Conservation (phyloP, 2,329 filamentous ascomycete genomes). For the Hortaea sp. region DNA sequence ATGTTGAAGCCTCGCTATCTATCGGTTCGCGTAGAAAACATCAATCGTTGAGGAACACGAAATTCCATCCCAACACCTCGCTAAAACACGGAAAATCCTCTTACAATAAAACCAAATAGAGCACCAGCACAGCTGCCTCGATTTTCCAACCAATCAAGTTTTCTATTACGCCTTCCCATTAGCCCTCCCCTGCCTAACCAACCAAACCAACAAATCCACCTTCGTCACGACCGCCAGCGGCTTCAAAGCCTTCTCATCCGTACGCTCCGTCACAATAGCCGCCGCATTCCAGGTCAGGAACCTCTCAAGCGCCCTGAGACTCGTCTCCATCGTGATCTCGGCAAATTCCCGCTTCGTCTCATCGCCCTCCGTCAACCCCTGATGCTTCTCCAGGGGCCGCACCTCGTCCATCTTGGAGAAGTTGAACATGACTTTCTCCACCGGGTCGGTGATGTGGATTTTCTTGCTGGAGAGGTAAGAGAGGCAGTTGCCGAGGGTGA, state of each 20-base stretch:
- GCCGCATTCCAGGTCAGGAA: conserved; percentile 99
- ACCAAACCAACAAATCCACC: conserved; percentile 86
- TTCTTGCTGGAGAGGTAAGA: conserved; percentile 80
- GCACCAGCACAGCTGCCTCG: too few relatives aligned
- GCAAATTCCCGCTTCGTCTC: conserved; percentile 58
- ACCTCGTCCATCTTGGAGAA: conserved; percentile 82
- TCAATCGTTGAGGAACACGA: too few relatives aligned
- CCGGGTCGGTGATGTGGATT: conserved; percentile 60
- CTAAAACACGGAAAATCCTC: too few relatives aligned
- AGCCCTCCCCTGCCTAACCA: conserved; percentile 58
- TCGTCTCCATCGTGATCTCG: conserved; percentile 87
- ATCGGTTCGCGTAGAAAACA: too few relatives aligned
- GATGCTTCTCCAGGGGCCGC: conserved; percentile 71
- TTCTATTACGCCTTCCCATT: neutral
- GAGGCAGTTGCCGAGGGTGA: conserved; percentile 89
- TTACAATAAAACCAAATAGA: too few relatives aligned
- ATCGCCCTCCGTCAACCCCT: conserved; percentile 35
- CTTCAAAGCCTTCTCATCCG: conserved; percentile 52
- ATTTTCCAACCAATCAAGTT: too few relatives aligned
- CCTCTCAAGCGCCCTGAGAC: conserved; percentile 69
- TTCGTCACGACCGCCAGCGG: conserved; percentile 90
- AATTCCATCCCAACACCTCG: too few relatives aligned
- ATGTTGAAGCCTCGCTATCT: too few relatives aligned
- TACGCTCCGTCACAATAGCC: conserved; percentile 79
- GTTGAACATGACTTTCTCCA: conserved; percentile 92